Base-by-base conservation (phyloP, 2,329 filamentous ascomycete genomes). In the Apiospora arundinis region DNA sequence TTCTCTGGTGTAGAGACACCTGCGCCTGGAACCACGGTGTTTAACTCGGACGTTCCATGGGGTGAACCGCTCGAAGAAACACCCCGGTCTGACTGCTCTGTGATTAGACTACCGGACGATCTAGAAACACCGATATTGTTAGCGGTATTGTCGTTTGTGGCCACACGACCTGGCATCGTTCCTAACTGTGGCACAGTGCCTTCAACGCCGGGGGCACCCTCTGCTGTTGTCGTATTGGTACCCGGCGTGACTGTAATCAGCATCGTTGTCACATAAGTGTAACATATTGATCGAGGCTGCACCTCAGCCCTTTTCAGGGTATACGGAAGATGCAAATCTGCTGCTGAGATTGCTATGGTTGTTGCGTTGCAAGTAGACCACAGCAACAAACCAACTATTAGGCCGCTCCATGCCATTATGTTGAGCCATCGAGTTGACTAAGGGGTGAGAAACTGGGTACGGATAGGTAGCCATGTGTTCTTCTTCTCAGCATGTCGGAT, bases 241-340 rank as follows among this genome's bases (percentile, higher is more conserved):
- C 45, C 65, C 14, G 46, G n/a, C 21, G 60, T 42, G 21, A 69
- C 6, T 25, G 70, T 69, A 9, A 71, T 32, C 42, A 71, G 32
- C 37, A 71, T 68, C 12, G 70, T 69, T 4, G 70, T 71, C 5
- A 71, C 28, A 65, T 71, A 71, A 12, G 67, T 71, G 46, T 52
- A 66, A 28, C 70, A 71, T 25, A 69, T 44, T 32, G 66, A 68
- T 45, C 66, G 66, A 65, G 52, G 18, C n/a, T 66, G 48, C n/a
- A 40, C 2, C 16, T 9, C 28, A 32, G 14, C 49, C 18, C 25
- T 25, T 44, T 25, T 16, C 52, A 42, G 40, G 28, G 40, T 7
- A 42, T 23, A 23, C 21, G 32, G 56, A 9, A 40, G 56, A 23
- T 40, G 56, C 56, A 12, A 32, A 3, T 40, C 21, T 40, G 21